Base-by-base conservation (phyloP, 345 rosid species). In the Eucalyptus pauciflora region DNA sequence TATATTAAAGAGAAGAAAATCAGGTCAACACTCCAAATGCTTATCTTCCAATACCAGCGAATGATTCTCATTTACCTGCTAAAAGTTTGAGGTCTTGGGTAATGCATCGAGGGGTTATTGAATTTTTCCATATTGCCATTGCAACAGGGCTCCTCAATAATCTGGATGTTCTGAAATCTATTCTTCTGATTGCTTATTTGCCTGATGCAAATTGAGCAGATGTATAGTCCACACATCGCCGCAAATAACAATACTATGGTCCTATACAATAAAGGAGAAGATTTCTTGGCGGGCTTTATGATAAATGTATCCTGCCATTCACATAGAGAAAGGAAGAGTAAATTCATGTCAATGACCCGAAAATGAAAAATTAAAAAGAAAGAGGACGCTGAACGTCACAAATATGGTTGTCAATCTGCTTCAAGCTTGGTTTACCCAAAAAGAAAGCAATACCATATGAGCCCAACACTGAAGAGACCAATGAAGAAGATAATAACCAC, bases 41-140 rank as follows among this genome's bases (percentile, higher is more conserved):
- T 48, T 51, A 80, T 46, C 20, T 13, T n/a, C 7, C 58, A 43
- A 58, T 54, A 88, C 22, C 85, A 18, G 24, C 17, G 1, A 51
- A 20, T 37, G 88, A 89, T 87, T 17, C 20, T 83, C 17, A 37
- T 37, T 76, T 94, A 98, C 99, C 99, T 91, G 90, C 90, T 96
- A 92, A 97, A 97, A 90, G 98, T 96, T 87, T 93, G 90, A 29
- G 99, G 99, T 88, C 88, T 91, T 22, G 99, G 99, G 93, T 94
- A 98, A 89, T 98, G 99, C 89, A 94, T 48, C 25, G 29, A 87
- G 87, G 96, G 93, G 87, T 91, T 71, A 88, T 91, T 92, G 27
- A 89, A 45, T 7, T 88, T 87, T 60, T 81, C 51, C 25, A 80
- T 49, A 29, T 83, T 87, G 51, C 41, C 80, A 50, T 87, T 92